Conservation (phyloP, 208 protist genomes). For the Leishmania amazonensis region DNA sequence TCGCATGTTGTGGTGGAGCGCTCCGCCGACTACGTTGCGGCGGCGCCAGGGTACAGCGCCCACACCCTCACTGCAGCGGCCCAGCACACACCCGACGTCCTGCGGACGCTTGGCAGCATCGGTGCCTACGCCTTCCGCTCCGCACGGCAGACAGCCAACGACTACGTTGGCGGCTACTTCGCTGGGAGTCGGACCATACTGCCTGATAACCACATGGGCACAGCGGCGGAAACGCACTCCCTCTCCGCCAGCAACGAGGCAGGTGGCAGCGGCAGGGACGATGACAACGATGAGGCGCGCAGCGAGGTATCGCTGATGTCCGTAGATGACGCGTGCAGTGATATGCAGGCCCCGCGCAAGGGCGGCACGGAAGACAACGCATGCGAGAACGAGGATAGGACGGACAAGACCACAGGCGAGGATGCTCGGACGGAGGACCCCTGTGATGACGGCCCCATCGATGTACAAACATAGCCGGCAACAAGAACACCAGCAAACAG, state of each 20-base stretch:
- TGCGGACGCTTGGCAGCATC: conserved; percentile 34
- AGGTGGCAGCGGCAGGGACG: background rate
- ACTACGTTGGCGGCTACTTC: conserved; percentile 35
- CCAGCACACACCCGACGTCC: conserved; percentile 35
- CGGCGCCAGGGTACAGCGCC: conserved; percentile 30
- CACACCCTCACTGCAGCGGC: conserved; percentile 30
- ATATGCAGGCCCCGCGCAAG: conserved; percentile 12
- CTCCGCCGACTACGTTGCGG: conserved; percentile 37
- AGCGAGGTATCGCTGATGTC: conserved; percentile 29
- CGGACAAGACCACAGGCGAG: background rate
- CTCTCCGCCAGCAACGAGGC: conserved; percentile 1
- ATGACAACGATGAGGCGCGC: conserved; percentile 12
- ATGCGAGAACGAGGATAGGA: background rate
- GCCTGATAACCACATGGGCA: conserved; percentile 17
- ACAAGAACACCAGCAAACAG: background rate
- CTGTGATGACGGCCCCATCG: background rate
- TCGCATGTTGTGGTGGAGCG: conserved; percentile 51
- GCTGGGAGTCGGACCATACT: conserved; percentile 21
- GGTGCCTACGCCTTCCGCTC: conserved; percentile 34
- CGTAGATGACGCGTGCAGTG: conserved; percentile 24
- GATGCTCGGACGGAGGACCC: background rate
- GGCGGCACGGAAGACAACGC: background rate
- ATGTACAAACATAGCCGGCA: background rate
- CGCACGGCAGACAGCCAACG: conserved; percentile 29
- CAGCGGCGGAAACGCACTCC: background rate